phyloP scores from a whole-genome alignment of 306 rosid genomes.

The Rosa persica region DNA sequence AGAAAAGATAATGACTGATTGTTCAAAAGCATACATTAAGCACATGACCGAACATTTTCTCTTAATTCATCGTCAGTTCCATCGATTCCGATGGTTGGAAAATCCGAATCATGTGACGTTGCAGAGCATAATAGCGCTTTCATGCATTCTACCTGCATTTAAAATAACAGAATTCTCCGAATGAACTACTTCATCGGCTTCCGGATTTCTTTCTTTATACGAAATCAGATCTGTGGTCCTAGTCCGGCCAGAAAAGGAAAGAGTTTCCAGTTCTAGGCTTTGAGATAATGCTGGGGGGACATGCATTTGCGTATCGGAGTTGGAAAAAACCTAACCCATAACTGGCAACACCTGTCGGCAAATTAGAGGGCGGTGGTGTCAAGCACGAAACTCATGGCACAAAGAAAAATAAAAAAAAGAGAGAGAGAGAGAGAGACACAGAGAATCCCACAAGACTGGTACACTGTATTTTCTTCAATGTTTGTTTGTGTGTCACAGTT shows the following conservation, averaged over 20 bases:
- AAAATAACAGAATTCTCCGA: neutral
- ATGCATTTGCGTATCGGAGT: neutral
- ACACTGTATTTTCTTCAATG: no score
- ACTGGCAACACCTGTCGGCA: slow-evolving; percentile 42
- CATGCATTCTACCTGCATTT: no score
- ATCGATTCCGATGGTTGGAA: no score
- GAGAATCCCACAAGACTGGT: slow-evolving; percentile 6
- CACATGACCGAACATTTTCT: no score
- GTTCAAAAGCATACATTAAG: no score
- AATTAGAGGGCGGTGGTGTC: slow-evolving; percentile 18
- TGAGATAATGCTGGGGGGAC: no score
- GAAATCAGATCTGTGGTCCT: neutral
- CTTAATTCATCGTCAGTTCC: no score
- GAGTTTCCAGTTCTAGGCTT: neutral
- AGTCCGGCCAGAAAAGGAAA: neutral
- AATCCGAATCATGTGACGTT: no score
- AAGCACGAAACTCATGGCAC: slow-evolving; percentile 29
- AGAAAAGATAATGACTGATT: no score
- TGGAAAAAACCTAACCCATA: neutral
- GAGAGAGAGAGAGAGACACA: no score
- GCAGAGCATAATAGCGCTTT: no score
- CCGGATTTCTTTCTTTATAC: neutral
- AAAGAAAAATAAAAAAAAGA: neutral
- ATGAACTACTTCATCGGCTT: neutral
- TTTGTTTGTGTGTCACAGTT: neutral